Base-by-base conservation (phyloP, 495 filamentous ascomycete genomes). In the Aspergillus bertholletiae region DNA sequence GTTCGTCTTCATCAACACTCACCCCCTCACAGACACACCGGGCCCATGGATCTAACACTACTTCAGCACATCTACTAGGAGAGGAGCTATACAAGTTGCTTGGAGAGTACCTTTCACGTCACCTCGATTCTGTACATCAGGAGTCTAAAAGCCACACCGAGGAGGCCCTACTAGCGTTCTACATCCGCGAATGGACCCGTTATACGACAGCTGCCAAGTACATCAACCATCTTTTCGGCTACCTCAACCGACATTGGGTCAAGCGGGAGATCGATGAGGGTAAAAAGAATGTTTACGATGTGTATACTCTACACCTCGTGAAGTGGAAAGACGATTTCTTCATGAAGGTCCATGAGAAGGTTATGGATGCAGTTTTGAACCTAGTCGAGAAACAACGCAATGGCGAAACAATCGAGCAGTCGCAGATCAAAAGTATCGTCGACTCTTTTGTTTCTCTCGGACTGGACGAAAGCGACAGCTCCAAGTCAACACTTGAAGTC, bases 261-360 rank as follows among this genome's bases (percentile, higher is more conserved):
- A 97, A 96, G 78, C 83, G 94, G 21, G 94, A 99, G 74, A 96
- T 99, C 71, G 94, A 99, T 59, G 94, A 99, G 68, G 95, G 95
- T 22, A 99, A 99, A 71, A 99, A 99, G 78, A 88, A 92, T 61
- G 87, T 97, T 6, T 97, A 93, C 72, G 94, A 99, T 70, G 92
- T 99, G 44, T 97, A 99, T 69, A 99, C 93, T 1, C 73, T 97
- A 20, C 94, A 97, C 65, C 77, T 99, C 30, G 96, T 96, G 34
- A 88, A 89, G 59, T 99, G 94, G 94, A 89, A 88, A 60, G 81
- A 87, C 43, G 90, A 96, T 54, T 87, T 99, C 58, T 99, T 99
- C 71, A 74, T 79, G 43, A 76, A 84, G 41, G 89, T 96, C 4
- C 86, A 92, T 49, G 77, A 83, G 50, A 92, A 88, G 61, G 94